Conservation (phyloP, 306 rosid genomes). For the Canavalia gladiata region DNA sequence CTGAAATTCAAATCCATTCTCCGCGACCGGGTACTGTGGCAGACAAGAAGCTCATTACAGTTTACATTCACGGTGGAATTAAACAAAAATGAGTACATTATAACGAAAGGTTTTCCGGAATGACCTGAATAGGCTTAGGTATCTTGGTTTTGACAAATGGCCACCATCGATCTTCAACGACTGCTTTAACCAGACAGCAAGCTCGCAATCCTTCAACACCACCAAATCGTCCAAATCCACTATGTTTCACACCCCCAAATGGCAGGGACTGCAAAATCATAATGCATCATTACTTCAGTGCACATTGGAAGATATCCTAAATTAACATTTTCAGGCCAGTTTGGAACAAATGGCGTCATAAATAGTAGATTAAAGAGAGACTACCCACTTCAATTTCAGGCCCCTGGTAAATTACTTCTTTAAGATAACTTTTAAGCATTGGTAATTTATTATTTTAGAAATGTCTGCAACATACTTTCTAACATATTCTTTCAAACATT, state of each 20-base stretch:
- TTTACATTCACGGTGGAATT: not conserved
- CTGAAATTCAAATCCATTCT: constrained; percentile 86
- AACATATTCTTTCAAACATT: no score
- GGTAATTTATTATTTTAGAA: not conserved
- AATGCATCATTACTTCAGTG: constrained; percentile 36
- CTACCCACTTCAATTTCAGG: no score
- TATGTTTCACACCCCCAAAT: constrained; percentile 89
- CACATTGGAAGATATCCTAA: constrained; percentile 11
- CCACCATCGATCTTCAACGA: constrained; percentile 96
- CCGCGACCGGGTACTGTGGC: constrained; percentile 79
- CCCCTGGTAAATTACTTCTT: not conserved
- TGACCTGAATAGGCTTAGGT: constrained; percentile 90
- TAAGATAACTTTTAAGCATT: not conserved
- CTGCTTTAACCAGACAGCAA: constrained; percentile 90
- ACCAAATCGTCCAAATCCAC: constrained; percentile 94
- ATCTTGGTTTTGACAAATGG: constrained; percentile 80
- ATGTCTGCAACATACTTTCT: no score
- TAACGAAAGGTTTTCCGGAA: constrained; percentile 29
- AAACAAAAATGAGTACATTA: not conserved
- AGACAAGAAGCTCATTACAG: constrained; percentile 28
- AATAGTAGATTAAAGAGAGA: not conserved
- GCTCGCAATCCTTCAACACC: constrained; percentile 92
- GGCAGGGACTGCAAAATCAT: constrained; percentile 82
- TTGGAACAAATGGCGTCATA: not conserved
- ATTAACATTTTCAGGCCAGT: not conserved